Percentiles rank a stretch among this genome's conserved stretches.
These are phyloP conservation scores for Talaromyces sp. DNA, from an alignment of 2,329 filamentous ascomycete genomes.

Conservation along the genomic window DNA sequence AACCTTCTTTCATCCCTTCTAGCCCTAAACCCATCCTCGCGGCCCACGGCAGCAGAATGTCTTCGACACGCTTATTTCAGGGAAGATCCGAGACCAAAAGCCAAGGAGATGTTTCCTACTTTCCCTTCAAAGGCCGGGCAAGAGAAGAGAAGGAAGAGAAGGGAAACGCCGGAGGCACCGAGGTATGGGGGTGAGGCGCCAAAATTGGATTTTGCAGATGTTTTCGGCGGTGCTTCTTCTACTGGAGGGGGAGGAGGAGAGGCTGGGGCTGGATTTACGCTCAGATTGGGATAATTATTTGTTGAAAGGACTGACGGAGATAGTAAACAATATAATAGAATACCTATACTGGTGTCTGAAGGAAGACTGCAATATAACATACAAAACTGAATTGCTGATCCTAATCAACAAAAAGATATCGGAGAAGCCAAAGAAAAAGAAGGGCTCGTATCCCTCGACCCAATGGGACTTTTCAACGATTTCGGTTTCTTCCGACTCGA, in stretches of 20 bases:
- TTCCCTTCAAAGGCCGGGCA: conserved; percentile 93
- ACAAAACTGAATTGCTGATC: neutral
- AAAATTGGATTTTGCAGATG: conserved; percentile 61
- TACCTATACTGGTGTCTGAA: neutral
- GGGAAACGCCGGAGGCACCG: conserved; percentile 77
- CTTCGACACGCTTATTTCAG: conserved; percentile 77
- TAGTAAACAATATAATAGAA: neutral
- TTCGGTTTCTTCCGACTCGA: neutral
- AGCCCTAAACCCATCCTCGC: conserved; percentile 63
- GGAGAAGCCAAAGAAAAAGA: conserved; percentile 8
- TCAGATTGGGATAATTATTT: conserved; percentile 52
- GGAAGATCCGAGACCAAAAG: conserved; percentile 86
- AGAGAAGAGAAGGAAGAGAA: conserved; percentile 69
- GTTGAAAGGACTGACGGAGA: neutral
- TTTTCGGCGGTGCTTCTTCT: conserved; percentile 60
- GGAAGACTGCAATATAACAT: neutral
- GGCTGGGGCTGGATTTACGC: conserved; percentile 51
- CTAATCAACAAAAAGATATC: conserved; percentile 2
- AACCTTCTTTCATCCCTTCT: conserved; percentile 65
- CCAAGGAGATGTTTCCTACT: conserved; percentile 88
- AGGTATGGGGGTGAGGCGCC: conserved; percentile 66
- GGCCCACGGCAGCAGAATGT: conserved; percentile 69
- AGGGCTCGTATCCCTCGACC: conserved; percentile 4
- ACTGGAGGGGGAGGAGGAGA: conserved; percentile 52
- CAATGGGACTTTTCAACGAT: neutral